Percentiles rank a stretch among this genome's conserved stretches.
phyloP scores from a whole-genome alignment of 768 basidiomycete genomes.

The Lactifluus hygrophoroides region DNA sequence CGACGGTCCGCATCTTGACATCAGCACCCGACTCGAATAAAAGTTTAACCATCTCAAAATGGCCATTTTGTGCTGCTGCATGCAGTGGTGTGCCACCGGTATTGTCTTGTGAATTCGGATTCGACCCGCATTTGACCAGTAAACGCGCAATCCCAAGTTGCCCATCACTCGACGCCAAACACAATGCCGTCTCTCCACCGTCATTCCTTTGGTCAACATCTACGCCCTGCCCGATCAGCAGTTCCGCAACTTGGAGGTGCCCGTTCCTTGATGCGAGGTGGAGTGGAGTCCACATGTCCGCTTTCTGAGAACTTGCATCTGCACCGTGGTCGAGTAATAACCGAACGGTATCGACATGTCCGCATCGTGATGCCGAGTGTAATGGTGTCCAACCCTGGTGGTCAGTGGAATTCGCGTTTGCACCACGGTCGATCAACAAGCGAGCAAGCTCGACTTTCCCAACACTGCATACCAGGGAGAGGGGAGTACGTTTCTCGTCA shows the following conservation, averaged over 20 bases:
- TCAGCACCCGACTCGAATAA: too few species aligned
- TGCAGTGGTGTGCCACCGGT: not conserved
- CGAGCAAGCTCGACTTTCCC: not conserved
- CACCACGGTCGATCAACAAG: not conserved
- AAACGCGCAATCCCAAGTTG: not conserved
- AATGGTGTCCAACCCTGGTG: not conserved
- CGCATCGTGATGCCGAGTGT: not conserved
- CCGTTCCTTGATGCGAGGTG: too few species aligned
- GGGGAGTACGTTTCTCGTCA: too few species aligned
- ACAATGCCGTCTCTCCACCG: not conserved
- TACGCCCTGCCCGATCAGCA: too few species aligned
- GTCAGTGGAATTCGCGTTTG: not conserved
- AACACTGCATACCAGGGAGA: too few species aligned
- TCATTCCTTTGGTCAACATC: too few species aligned
- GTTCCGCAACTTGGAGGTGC: too few species aligned
- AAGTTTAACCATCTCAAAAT: too few species aligned
- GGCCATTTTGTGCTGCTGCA: too few species aligned
- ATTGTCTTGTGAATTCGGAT: not conserved
- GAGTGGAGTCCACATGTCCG: not conserved
- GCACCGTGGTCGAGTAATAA: not conserved
- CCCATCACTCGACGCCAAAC: not conserved
- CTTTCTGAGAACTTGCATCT: not conserved
- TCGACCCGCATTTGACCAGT: too few species aligned
- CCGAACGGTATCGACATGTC: not conserved
- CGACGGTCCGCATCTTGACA: too few species aligned